Base-by-base conservation (phyloP, 306 rosid species). In the Fagus crenata region DNA sequence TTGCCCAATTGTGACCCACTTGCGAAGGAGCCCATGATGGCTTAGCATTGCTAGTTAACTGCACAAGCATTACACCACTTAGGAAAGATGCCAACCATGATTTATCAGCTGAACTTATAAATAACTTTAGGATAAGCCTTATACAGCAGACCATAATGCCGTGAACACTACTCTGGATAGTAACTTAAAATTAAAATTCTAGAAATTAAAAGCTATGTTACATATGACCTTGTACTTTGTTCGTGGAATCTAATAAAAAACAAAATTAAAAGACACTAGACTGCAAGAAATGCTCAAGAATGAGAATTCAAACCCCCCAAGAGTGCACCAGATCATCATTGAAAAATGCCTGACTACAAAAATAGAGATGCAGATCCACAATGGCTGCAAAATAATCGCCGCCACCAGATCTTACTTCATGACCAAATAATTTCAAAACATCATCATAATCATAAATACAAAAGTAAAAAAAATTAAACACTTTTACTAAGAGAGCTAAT, bases 1-100 rank as follows among this genome's bases (percentile, higher is more conserved):
- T 87, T 32, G 93, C 67, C 94, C 93, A 93, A 22, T 67, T 90
- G 22, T 86, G 82, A 65, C 86, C 84, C 7, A 85, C 81, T 69
- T 82, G 82, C 3, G 79, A 74, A 2, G 42, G 71, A 32, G 41
- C 31, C 77, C 60, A 87, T 0, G 90, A 87, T 2, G 94, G 67
- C 80, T 87, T 93, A 2, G 84, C 54, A 53, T 69, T 75, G 53
- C 90, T 78, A 0, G 86, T 73, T 14, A 91, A 79, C 98, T 93
- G 93, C 89, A 83, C 4, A 72, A 42, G 5, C 43, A 83, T 0
- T 33, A 37, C 14, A 67, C 22, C n/a, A 5, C 63, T 18, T 63
- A 32, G 15, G 40, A 3, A 59, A 78, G 18, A 9, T 15, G 46
- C 61, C 55, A 63, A 18, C 77, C 72, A 71, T 7, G 41, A 15